These are phyloP conservation scores for Neopestalotiopsis clavispora DNA, from an alignment of 2,329 filamentous ascomycete species.

Conservation along the genomic window DNA sequence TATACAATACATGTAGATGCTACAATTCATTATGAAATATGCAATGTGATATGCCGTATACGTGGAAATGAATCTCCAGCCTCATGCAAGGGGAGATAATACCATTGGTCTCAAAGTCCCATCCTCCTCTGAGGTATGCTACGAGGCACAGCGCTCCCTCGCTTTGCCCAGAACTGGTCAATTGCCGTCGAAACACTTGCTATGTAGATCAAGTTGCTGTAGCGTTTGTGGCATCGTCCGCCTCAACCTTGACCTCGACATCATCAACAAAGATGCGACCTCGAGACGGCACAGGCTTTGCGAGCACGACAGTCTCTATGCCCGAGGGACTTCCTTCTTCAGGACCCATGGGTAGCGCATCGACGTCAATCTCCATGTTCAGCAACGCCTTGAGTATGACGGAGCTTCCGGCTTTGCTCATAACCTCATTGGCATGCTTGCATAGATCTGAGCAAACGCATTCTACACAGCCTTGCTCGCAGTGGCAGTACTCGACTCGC, in stretches of 20 bases:
- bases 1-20: too few relatives aligned
- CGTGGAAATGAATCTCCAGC: too few relatives aligned
- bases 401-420: conserved; percentile 87
- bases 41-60: too few relatives aligned
- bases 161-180: too few relatives aligned
- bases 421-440: conserved; percentile 85
- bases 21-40: too few relatives aligned
- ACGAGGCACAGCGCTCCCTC: too few relatives aligned
- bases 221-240: conserved; percentile 18
- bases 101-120: too few relatives aligned
- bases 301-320: conserved; percentile 81
- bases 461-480: conserved; percentile 82
- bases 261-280: conserved; percentile 29
- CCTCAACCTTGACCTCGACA: conserved; percentile 30
- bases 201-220: too few relatives aligned
- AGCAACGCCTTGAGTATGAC: conserved; percentile 81
- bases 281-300: conserved; percentile 64
- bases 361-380: conserved; percentile 78
- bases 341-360: conserved; percentile 83
- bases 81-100: too few relatives aligned
- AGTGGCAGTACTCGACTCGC: conserved; percentile 77
- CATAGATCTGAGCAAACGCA: conserved; percentile 88
- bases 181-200: too few relatives aligned
- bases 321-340: conserved; percentile 72
- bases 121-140: too few relatives aligned